Conservation (phyloP, 106 monocot species). For the Xerophyta viscosa region DNA sequence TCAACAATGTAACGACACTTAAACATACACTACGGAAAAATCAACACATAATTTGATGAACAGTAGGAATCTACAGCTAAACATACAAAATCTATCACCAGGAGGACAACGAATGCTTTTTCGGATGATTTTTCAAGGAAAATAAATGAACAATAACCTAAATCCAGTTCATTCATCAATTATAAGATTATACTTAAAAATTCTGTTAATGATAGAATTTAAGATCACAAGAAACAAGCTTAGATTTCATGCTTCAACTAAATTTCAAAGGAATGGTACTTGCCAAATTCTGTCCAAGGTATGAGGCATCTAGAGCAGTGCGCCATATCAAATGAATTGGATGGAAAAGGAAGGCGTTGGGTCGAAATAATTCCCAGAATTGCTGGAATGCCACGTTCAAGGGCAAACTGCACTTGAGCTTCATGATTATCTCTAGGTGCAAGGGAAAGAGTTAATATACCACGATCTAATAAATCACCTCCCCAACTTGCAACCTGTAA, state of each 20-base stretch:
- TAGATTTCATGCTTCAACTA: too few species aligned
- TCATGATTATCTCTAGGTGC: conserved; percentile 91
- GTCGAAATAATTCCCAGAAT: conserved; percentile 82
- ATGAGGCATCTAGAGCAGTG: conserved; percentile 88
- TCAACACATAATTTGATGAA: too few species aligned
- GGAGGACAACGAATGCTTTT: too few species aligned
- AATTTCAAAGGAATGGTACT: background rate
- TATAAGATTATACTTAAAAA: too few species aligned
- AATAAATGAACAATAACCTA: too few species aligned
- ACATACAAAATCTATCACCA: too few species aligned
- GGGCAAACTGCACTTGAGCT: conserved; percentile 89
- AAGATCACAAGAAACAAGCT: background rate
- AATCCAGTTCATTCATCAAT: too few species aligned
- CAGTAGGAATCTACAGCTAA: too few species aligned
- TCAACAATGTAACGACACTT: too few species aligned
- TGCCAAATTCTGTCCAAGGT: conserved; percentile 87
- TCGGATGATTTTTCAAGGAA: too few species aligned
- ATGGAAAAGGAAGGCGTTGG: conserved; percentile 76
- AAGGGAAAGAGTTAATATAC: conserved; percentile 70
- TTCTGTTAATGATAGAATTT: background rate
- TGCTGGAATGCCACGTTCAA: conserved; percentile 85
- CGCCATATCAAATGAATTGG: conserved; percentile 78
- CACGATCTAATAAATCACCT: conserved; percentile 69
- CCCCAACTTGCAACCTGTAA: conserved; percentile 81
- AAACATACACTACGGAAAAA: too few species aligned